Conservation (phyloP, 202 grass and related monocot genomes). For the Tripidium arundinaceum region DNA sequence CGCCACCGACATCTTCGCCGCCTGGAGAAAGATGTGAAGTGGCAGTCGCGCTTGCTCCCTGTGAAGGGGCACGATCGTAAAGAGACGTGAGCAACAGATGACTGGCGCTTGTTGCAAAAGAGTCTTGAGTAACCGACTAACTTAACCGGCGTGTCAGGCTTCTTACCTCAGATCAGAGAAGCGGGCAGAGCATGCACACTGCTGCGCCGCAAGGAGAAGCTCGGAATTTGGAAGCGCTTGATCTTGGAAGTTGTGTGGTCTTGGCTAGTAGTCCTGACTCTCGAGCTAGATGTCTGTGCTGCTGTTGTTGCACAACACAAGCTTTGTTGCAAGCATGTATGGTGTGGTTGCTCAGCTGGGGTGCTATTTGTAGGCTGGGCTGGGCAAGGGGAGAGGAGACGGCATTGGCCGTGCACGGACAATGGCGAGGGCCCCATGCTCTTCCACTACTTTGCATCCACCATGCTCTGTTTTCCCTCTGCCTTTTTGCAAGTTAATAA, state of each 20-base stretch:
- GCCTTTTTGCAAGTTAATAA: not conserved
- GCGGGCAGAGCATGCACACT: not conserved
- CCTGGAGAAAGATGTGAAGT: constrained; percentile 29
- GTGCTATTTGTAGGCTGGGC: too few species aligned
- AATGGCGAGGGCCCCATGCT: too few species aligned
- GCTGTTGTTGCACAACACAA: constrained; percentile 16
- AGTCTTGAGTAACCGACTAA: not conserved
- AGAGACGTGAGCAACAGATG: not conserved
- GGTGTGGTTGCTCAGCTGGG: too few species aligned
- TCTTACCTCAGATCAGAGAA: constrained; percentile 14
- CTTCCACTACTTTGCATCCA: constrained; percentile 30
- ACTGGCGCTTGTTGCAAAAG: not conserved
- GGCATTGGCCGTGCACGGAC: too few species aligned
- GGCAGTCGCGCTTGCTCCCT: constrained; percentile 39
- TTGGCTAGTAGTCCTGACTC: constrained; percentile 1
- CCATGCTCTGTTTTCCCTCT: too few species aligned
- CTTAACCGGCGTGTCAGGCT: not conserved
- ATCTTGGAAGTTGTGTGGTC: not conserved
- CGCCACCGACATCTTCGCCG: constrained; percentile 53
- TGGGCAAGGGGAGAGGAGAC: too few species aligned
- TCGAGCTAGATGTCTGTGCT: not conserved
- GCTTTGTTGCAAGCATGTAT: not conserved
- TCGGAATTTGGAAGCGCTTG: not conserved
- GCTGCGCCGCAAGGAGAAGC: too few species aligned
- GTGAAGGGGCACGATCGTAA: constrained; percentile 15